A percentile compares a stretch with the other conserved stretches of the same genome.
These are phyloP conservation scores for Populus hybrid DNA, from an alignment of 441 rosid genomes.

Conservation along the genomic window DNA sequence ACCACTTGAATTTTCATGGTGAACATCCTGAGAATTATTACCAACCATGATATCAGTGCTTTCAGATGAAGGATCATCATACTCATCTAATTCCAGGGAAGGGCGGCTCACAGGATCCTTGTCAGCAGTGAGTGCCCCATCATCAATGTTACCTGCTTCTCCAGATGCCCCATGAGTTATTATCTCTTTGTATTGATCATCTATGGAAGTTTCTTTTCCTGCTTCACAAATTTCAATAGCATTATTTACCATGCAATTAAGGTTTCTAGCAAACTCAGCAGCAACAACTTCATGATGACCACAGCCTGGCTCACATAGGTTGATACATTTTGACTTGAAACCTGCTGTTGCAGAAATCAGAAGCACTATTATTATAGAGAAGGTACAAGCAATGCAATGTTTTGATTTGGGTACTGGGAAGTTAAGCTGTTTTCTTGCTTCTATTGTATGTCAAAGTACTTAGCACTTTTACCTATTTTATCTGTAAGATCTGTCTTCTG, in stretches of 20 bases:
- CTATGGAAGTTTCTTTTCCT: constrained; percentile 24
- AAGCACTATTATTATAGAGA: constrained; percentile 18
- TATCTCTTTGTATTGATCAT: constrained; percentile 26
- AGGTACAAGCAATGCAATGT: constrained; percentile 7
- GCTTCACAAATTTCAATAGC: constrained; percentile 20
- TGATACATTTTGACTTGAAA: constrained; percentile 23
- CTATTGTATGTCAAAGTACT: background rate
- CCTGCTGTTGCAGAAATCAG: constrained; percentile 33
- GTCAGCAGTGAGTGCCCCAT: constrained; percentile 26
- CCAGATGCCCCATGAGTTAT: constrained; percentile 33
- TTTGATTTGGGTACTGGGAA: background rate
- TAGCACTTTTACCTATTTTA: constrained; percentile 40
- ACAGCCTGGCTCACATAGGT: constrained; percentile 18
- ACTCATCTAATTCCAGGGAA: constrained; percentile 37
- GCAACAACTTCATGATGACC: constrained; percentile 27
- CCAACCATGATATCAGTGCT: constrained; percentile 39
- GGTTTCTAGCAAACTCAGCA: constrained; percentile 21
- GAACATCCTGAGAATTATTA: constrained; percentile 21
- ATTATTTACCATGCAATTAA: constrained; percentile 13
- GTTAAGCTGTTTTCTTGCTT: background rate
- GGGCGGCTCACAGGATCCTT: constrained; percentile 24
- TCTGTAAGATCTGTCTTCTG: constrained; percentile 26
- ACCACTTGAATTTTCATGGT: constrained; percentile 35
- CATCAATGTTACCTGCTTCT: constrained; percentile 32
- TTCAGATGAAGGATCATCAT: constrained; percentile 51